Evolutionary conservation across 2,329 filamentous ascomycete species (phyloP).

Genomic region (Aureobasidium sp.): DNA sequence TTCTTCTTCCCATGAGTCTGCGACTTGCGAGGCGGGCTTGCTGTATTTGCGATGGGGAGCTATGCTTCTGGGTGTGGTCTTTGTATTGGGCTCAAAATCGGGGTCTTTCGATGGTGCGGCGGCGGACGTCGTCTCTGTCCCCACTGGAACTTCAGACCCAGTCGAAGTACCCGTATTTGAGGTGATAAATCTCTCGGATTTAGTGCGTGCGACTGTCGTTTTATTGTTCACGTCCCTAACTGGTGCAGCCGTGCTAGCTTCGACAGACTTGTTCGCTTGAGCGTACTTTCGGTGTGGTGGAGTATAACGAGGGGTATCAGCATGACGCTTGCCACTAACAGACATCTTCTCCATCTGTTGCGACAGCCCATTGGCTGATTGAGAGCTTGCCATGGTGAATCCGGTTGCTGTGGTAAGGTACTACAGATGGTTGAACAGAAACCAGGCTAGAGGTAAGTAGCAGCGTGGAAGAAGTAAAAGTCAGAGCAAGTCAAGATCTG

Average conservation of each 20-base stretch:
- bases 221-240: background rate
- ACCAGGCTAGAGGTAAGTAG: background rate
- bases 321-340: background rate
- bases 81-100: background rate
- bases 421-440: background rate
- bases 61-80: background rate
- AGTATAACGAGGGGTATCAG: background rate
- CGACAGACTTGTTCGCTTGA: background rate
- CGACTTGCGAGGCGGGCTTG: slow-evolving; percentile 34
- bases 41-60: background rate
- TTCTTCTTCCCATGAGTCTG: slow-evolving; percentile 75
- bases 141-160: background rate
- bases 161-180: background rate
- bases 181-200: background rate
- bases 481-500: background rate
- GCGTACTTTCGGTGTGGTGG: slow-evolving; percentile 5
- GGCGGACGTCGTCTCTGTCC: background rate
- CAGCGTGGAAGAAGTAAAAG: background rate
- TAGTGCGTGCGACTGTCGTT: too few relatives aligned
- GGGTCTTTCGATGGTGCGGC: background rate
- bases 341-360: background rate
- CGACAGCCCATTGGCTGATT: background rate
- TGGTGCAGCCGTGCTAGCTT: background rate
- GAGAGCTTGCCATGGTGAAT: background rate
- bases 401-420: background rate